Conservation (phyloP, 176 grass and related monocot species). For the Pharus latifolius region DNA sequence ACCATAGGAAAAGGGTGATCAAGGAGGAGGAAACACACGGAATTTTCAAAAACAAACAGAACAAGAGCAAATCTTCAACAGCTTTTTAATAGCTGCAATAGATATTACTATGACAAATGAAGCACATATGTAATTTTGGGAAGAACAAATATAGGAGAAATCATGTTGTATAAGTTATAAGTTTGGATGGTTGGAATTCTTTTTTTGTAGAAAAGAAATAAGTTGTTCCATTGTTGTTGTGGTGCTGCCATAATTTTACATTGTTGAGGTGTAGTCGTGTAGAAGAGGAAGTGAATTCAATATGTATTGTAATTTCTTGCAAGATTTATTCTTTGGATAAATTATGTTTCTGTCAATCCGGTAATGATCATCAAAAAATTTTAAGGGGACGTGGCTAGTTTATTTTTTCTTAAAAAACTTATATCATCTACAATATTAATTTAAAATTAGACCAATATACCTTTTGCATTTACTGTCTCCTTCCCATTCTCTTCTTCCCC, state of each 20-base stretch:
- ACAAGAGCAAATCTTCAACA: neutral
- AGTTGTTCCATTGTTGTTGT: constrained; percentile 10
- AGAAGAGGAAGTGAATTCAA: no score
- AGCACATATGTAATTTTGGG: neutral
- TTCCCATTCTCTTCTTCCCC: no score
- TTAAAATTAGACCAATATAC: no score
- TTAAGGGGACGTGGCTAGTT: no score
- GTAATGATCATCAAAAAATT: no score
- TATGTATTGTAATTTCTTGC: no score
- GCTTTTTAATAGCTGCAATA: constrained; percentile 7
- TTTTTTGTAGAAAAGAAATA: constrained; percentile 42
- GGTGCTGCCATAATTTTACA: neutral
- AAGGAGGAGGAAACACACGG: neutral
- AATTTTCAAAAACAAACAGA: constrained; percentile 18
- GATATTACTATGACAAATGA: neutral
- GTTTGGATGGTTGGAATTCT: constrained; percentile 6
- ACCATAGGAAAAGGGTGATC: constrained; percentile 22
- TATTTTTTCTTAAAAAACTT: no score
- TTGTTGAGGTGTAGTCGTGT: no score
- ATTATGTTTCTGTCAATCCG: no score
- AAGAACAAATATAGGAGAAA: neutral
- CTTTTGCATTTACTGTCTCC: no score
- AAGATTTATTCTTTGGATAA: no score
- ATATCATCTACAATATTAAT: no score
- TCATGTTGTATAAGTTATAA: constrained; percentile 20